Evolutionary conservation across 139 green algal species (phyloP).

Genomic region (Coelastrella sp.): DNA sequence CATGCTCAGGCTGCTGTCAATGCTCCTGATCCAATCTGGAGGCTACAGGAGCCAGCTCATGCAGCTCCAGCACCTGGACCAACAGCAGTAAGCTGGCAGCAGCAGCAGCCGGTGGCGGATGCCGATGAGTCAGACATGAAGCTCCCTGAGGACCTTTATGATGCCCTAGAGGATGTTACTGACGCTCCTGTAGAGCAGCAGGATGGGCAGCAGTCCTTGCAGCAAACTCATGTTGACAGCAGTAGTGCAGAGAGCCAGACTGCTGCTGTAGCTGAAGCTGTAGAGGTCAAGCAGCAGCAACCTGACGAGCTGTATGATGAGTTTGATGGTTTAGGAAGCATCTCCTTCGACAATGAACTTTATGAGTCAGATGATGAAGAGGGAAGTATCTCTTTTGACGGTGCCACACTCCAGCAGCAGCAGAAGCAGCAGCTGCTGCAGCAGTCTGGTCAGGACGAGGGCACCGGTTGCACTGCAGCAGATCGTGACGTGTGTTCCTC

Average conservation of each 20-base stretch:
- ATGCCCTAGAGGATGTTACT: not conserved
- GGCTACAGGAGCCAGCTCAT: not conserved
- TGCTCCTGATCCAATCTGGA: not conserved
- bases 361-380: no score
- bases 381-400: not conserved
- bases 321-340: no score
- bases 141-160: not conserved
- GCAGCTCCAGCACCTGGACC: not conserved
- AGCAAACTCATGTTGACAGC: not conserved
- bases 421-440: not conserved
- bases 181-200: not conserved
- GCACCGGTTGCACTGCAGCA: not conserved
- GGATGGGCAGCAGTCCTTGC: not conserved
- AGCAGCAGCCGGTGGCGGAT: not conserved
- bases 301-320: no score
- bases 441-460: no score
- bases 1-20: no score
- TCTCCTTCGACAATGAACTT: no score
- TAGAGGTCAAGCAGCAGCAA: not conserved
- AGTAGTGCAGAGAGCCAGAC: not conserved
- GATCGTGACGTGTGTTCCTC: not conserved
- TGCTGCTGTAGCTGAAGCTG: not conserved
- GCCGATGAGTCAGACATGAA: not conserved
- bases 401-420: not conserved
- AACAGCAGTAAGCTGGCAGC: not conserved